Conservation (phyloP, 495 filamentous ascomycete genomes). For the Terfezia claveryi region DNA sequence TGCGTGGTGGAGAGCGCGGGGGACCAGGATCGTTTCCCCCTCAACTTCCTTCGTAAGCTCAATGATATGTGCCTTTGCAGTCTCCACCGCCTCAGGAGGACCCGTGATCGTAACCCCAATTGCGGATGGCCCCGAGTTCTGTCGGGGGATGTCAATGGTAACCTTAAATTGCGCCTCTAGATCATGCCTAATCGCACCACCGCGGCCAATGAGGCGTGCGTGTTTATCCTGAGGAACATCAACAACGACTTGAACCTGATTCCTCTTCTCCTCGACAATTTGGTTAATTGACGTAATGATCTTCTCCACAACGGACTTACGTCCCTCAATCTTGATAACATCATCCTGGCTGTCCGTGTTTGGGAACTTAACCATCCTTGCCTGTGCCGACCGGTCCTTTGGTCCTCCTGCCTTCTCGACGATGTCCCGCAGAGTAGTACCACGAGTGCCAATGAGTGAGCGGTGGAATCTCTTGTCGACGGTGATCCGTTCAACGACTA, state of each 20-base stretch:
- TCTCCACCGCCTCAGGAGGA: conserved; percentile 51
- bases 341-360: conserved; percentile 56
- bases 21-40: conserved; percentile 66
- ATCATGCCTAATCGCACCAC: conserved; percentile 59
- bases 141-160: conserved; percentile 69
- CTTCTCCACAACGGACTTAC: conserved; percentile 60
- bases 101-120: conserved; percentile 64
- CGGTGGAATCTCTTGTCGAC: conserved; percentile 84
- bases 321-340: conserved; percentile 68
- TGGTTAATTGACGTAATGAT: conserved; percentile 61
- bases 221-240: conserved; percentile 78
- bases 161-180: conserved; percentile 84
- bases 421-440: conserved; percentile 74
- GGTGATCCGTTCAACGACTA: conserved; percentile 55
- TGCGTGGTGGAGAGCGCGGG: conserved; percentile 54
- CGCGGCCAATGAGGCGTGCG: conserved; percentile 71
- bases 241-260: conserved; percentile 47
- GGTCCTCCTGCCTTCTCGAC: conserved; percentile 74
- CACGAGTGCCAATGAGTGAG: conserved; percentile 66
- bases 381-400: conserved; percentile 53
- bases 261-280: conserved; percentile 58
- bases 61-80: conserved; percentile 64
- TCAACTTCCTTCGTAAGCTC: conserved; percentile 63
- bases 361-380: conserved; percentile 80
- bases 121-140: conserved; percentile 42